Percentiles rank a stretch among this genome's conserved stretches.
phyloP scores from a whole-genome alignment of 2,329 filamentous ascomycete genomes.

The Colletotrichum cuscutae region DNA sequence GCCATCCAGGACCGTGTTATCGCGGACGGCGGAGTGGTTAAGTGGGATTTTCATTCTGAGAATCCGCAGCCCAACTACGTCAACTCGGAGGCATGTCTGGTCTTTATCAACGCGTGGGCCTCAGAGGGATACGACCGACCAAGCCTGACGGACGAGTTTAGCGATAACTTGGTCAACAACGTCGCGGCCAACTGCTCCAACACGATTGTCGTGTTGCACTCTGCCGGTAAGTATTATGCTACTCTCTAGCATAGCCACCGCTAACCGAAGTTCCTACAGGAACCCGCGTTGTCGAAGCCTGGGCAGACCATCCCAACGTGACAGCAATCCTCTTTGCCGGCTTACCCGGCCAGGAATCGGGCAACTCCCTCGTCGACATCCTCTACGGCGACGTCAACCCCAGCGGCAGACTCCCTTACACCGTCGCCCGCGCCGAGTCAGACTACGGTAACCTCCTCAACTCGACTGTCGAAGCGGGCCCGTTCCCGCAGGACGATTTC shows the following conservation, averaged over 20 bases:
- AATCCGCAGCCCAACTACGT: slow-evolving; percentile 54
- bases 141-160: slow-evolving; percentile 70
- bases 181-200: slow-evolving; percentile 69
- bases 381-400: slow-evolving; percentile 58
- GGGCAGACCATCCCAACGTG: slow-evolving; percentile 62
- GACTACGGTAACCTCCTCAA: slow-evolving; percentile 80
- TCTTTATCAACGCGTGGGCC: slow-evolving; percentile 74
- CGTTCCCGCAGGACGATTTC: slow-evolving; percentile 78
- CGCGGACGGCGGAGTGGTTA: slow-evolving; percentile 66
- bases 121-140: slow-evolving; percentile 76
- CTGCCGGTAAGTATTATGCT: slow-evolving; percentile 58
- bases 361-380: slow-evolving; percentile 56
- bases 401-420: slow-evolving; percentile 80
- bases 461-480: slow-evolving; percentile 61
- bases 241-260: neutral
- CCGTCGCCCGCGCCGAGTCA: slow-evolving; percentile 69
- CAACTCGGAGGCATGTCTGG: slow-evolving; percentile 71
- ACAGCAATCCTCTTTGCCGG: slow-evolving; percentile 65
- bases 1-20: slow-evolving; percentile 62
- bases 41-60: slow-evolving; percentile 66
- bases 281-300: slow-evolving; percentile 56
- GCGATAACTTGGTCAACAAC: slow-evolving; percentile 64
- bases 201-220: slow-evolving; percentile 73
- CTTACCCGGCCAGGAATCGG: slow-evolving; percentile 65
- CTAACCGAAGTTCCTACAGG: neutral